A percentile compares a stretch with the other conserved stretches of the same genome.
Evolutionary conservation across 176 grass and related monocot genomes (phyloP).

Genomic region (Miscanthus lutarioriparius): DNA sequence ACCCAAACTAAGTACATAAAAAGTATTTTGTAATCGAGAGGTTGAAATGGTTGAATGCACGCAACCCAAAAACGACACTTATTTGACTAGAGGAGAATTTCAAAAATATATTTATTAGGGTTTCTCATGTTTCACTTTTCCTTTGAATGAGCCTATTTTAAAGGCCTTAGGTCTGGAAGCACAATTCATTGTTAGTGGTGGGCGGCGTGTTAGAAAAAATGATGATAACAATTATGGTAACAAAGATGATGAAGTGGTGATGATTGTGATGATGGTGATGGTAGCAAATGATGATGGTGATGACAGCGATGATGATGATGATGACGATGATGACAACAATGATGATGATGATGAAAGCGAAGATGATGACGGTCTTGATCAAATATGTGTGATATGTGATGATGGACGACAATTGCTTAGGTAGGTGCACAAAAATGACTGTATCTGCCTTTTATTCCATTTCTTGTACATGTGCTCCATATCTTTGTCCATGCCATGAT

Average conservation of each 20-base stretch:
- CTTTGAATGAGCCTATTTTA: conserved; percentile 32
- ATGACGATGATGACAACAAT: neutral
- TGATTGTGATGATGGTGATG: too few species aligned
- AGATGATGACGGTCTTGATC: conserved; percentile 36
- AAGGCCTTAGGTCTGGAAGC: neutral
- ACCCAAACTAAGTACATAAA: neutral
- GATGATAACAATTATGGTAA: too few species aligned
- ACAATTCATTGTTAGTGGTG: conserved; percentile 34
- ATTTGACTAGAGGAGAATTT: neutral
- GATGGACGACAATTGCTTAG: conserved; percentile 59
- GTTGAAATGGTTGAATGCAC: neutral
- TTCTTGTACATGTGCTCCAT: neutral
- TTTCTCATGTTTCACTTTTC: neutral
- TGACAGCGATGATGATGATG: conserved; percentile 2
- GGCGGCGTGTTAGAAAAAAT: too few species aligned
- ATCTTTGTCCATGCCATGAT: neutral
- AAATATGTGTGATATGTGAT: conserved; percentile 65
- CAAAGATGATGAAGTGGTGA: too few species aligned
- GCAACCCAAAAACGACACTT: neutral
- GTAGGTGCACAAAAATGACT: conserved; percentile 21
- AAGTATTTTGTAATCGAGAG: neutral
- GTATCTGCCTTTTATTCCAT: neutral
- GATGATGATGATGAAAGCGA: neutral
- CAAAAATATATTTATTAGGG: neutral
- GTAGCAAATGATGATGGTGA: neutral